Evolutionary conservation across 75 land plant species (phyloP).

Genomic region (Azolla pinnata): DNA sequence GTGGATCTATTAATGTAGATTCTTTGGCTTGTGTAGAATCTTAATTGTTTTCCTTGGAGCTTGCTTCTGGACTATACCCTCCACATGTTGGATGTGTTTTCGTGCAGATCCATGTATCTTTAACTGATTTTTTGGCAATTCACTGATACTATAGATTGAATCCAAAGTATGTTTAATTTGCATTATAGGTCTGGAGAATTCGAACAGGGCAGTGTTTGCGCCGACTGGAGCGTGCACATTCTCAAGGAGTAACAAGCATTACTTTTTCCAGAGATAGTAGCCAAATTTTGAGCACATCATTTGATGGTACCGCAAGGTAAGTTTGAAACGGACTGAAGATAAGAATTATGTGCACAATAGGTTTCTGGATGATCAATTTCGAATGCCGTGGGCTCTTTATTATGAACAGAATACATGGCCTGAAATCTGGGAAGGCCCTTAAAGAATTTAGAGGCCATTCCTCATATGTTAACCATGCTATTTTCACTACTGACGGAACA

Average conservation of each 20-base stretch:
- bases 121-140: no score
- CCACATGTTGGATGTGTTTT: no score
- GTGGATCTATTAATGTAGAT: no score
- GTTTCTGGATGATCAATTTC: no score
- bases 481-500: slow-evolving; percentile 78
- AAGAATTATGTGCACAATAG: no score
- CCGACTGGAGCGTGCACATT: slow-evolving; percentile 89
- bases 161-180: no score
- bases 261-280: slow-evolving; percentile 86
- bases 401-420: slow-evolving; percentile 72
- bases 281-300: slow-evolving; percentile 85
- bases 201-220: slow-evolving; percentile 94
- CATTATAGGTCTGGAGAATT: slow-evolving; percentile 84
- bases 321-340: neutral
- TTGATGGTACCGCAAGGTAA: slow-evolving; percentile 93
- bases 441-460: slow-evolving; percentile 97
- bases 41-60: no score
- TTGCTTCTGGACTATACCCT: no score
- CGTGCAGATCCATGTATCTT: no score
- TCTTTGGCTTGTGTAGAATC: no score
- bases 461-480: slow-evolving; percentile 90
- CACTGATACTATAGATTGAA: no score
- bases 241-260: slow-evolving; percentile 88
- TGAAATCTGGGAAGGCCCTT: slow-evolving; percentile 87
- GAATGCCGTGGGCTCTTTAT: neutral